phyloP scores from a whole-genome alignment of 176 grass and related monocot species.

The Thalia dealbata region DNA sequence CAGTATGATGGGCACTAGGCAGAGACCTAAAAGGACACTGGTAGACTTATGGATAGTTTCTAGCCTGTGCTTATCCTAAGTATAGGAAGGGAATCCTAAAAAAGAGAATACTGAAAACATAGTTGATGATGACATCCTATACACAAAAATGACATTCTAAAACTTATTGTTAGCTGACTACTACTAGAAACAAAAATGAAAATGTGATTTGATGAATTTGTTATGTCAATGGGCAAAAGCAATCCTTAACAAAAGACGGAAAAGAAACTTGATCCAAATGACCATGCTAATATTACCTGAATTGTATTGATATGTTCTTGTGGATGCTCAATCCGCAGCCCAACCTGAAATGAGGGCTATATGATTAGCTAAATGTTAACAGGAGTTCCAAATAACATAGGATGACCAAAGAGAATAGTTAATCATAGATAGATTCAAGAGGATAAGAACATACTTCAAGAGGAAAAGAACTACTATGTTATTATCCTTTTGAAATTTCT shows the following conservation, averaged over 20 bases:
- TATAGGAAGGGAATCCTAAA: too few species aligned
- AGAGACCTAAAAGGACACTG: too few species aligned
- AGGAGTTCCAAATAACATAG: constrained; percentile 2
- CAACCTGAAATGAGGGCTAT: constrained; percentile 47
- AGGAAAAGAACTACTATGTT: not conserved
- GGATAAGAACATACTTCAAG: too few species aligned
- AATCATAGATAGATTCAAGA: not conserved
- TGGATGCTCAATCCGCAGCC: constrained; percentile 88
- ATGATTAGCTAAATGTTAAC: not conserved
- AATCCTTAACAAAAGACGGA: not conserved
- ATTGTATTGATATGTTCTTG: constrained; percentile 89
- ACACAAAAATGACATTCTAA: too few species aligned
- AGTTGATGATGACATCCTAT: too few species aligned
- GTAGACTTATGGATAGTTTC: too few species aligned
- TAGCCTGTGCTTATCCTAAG: too few species aligned
- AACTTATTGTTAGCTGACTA: too few species aligned
- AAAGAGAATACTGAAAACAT: too few species aligned
- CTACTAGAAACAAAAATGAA: not conserved
- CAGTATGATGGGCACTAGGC: too few species aligned
- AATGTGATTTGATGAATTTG: not conserved
- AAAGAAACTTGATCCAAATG: constrained; percentile 7
- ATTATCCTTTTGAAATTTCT: not conserved
- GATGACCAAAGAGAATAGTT: not conserved
- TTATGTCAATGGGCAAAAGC: not conserved
- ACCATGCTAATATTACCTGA: constrained; percentile 55